These are phyloP conservation scores for Brassica hybrid DNA, from an alignment of 441 rosid species.

Conservation along the genomic window DNA sequence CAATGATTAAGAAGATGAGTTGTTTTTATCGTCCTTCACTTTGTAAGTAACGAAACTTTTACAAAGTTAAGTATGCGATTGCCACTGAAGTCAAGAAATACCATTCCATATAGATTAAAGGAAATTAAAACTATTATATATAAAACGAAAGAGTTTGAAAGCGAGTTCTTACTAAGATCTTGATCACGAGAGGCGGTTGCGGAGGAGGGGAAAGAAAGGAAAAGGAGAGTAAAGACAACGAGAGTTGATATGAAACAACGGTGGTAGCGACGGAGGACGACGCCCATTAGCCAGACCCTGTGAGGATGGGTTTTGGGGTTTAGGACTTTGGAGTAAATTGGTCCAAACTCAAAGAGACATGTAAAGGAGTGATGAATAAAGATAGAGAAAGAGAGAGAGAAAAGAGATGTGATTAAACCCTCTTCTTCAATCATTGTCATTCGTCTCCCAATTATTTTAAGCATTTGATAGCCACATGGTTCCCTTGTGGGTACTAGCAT, in stretches of 20 bases:
- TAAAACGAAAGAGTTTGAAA: neutral
- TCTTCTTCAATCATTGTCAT: slow-evolving; percentile 21
- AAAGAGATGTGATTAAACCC: slow-evolving; percentile 3
- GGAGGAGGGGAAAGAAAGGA: slow-evolving; percentile 42
- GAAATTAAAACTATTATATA: too few relatives aligned
- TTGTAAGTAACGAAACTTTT: neutral
- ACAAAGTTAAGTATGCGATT: neutral
- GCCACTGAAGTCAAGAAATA: neutral
- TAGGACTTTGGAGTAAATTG: slow-evolving; percentile 11
- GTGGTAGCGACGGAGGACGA: slow-evolving; percentile 39
- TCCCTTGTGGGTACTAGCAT: neutral
- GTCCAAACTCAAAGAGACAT: slow-evolving; percentile 23
- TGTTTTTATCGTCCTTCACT: neutral
- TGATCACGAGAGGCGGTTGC: slow-evolving; percentile 34
- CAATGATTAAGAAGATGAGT: neutral
- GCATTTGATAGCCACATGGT: slow-evolving; percentile 20
- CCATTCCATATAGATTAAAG: neutral
- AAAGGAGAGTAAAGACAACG: slow-evolving; percentile 56
- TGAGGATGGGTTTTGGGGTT: slow-evolving; percentile 19
- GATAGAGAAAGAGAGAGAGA: slow-evolving; percentile 10
- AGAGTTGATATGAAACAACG: slow-evolving; percentile 38
- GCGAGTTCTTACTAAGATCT: slow-evolving; percentile 16
- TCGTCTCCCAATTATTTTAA: slow-evolving; percentile 14
- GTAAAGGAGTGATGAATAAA: slow-evolving; percentile 9
- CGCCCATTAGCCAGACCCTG: slow-evolving; percentile 54